phyloP scores from a whole-genome alignment of 495 filamentous ascomycete species.

The Hypoxylon rickii region DNA sequence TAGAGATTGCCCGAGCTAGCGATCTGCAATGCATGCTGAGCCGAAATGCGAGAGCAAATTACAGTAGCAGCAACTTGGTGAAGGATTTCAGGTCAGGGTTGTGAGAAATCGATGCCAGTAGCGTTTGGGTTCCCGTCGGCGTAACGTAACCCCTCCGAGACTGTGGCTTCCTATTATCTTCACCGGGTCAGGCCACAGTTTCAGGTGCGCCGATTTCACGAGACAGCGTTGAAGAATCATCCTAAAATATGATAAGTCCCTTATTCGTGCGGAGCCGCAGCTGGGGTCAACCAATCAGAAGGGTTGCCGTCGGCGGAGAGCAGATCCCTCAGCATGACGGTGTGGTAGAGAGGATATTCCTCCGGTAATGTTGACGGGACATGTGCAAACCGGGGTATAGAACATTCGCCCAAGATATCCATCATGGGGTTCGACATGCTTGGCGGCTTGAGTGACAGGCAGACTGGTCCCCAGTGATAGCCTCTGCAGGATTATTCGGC shows the following conservation, averaged over 20 bases:
- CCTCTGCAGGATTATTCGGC: conserved; percentile 26
- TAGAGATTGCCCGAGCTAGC: conserved; percentile 23
- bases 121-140: conserved; percentile 21
- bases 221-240: conserved; percentile 18
- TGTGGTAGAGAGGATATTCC: conserved; percentile 19
- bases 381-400: conserved; percentile 31
- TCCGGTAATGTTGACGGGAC: conserved; percentile 19
- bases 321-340: conserved; percentile 33
- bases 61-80: not conserved
- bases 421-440: conserved; percentile 23
- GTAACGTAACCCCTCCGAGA: conserved; percentile 25
- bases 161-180: conserved; percentile 4
- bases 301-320: conserved; percentile 9
- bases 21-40: conserved; percentile 31
- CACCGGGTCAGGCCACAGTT: conserved; percentile 2
- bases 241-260: conserved; percentile 27
- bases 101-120: conserved; percentile 8
- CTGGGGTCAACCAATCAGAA: conserved; percentile 18
- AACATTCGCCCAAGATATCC: conserved; percentile 26
- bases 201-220: conserved; percentile 13
- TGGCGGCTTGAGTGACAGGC: conserved; percentile 21
- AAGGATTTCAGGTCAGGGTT: conserved; percentile 22
- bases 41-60: conserved; percentile 9
- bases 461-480: conserved; percentile 31
- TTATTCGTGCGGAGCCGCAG: conserved; percentile 36